Base-by-base conservation (phyloP, 2,329 filamentous ascomycete species). In the Lasiodiplodia hormozganensis region DNA sequence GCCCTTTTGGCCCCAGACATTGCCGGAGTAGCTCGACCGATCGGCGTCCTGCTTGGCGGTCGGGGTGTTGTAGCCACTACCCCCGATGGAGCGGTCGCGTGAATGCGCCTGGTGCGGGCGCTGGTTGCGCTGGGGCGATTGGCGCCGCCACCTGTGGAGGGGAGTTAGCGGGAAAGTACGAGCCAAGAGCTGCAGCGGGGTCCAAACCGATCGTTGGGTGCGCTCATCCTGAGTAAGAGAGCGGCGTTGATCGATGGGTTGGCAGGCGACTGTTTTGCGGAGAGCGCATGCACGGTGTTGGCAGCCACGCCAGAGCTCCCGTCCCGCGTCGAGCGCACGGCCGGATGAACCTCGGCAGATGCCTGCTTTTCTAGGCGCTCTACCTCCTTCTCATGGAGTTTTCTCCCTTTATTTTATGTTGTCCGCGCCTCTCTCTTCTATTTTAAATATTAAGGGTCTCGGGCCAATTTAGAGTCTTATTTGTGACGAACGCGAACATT, bases 1-100 rank as follows among this genome's bases (percentile, higher is more conserved):
- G 28, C 74, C 75, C 66, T 78, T 79, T 16, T 65, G 69, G 68
- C 72, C 74, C 79, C 79, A 81, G 43, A 73, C 76, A 70, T 79
- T 80, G 40, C 74, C 75, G 5, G 77, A 73, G 36, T 74, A 72
- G 52, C 73, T 69, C 16, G 76, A 69, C 66, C 76, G 73, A 43
- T 75, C 77, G 69, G 75, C 72, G 40, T 75, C 77, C 67, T 70
- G 72, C 65, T 79, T 76, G 70, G 75, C 74, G 65, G 73, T 74
- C 68, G 77, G 76, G 23, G 76, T 77, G 71, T 74, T 78, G 31
- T 76, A 70, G 71, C 76, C 76, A 62, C 67, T 65, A 25, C 58
- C 52, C 21, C 67, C 67, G 11, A 76, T 74, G 67, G 71, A 70
- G 69, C 71, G 72, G 58, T 75, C 72, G 67, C 67, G 58, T 23